Evolutionary conservation across 1,284 basidiomycete genomes (phyloP).

Genomic region (Heliocybe sulcata): DNA sequence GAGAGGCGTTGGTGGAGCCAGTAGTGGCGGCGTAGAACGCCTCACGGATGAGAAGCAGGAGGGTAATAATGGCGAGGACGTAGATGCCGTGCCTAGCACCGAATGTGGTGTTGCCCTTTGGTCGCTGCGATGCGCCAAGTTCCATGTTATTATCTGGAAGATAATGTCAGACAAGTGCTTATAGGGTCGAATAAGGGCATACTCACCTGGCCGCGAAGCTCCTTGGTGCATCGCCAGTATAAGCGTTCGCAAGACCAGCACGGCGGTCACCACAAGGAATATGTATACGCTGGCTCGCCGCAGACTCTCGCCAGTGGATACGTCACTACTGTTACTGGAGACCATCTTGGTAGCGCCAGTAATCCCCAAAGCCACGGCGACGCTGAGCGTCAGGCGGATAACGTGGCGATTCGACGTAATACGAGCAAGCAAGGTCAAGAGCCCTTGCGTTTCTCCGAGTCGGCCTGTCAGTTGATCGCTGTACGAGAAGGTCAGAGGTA

Average conservation of each 20-base stretch:
- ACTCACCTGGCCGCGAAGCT: neutral
- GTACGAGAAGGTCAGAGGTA: conserved; percentile 17
- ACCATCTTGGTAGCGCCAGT: conserved; percentile 19
- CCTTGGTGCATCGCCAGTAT: conserved; percentile 18
- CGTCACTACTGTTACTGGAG: conserved; percentile 1
- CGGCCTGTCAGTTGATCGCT: neutral
- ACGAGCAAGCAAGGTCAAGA: conserved; percentile 17
- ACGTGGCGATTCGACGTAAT: conserved; percentile 23
- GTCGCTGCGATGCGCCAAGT: neutral
- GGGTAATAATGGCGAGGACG: conserved; percentile 28
- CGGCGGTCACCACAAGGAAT: conserved; percentile 35
- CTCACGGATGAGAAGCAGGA: conserved; percentile 34
- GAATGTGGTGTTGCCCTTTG: conserved; percentile 9
- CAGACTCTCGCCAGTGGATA: conserved; percentile 17
- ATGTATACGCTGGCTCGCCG: conserved; percentile 30
- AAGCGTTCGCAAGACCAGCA: conserved; percentile 31
- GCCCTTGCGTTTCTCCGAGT: neutral
- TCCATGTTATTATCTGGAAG: neutral
- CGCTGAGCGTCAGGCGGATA: conserved; percentile 25
- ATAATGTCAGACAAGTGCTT: neutral
- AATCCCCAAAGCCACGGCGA: conserved; percentile 32
- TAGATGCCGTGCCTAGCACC: conserved; percentile 25
- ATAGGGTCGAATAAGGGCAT: conserved; percentile 2
- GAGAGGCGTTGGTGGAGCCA: conserved; percentile 21
- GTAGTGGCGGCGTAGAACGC: conserved; percentile 31